A percentile compares a stretch with the other conserved stretches of the same genome.
phyloP scores from a whole-genome alignment of 768 basidiomycete species.

The Multifurca ochricompacta region DNA sequence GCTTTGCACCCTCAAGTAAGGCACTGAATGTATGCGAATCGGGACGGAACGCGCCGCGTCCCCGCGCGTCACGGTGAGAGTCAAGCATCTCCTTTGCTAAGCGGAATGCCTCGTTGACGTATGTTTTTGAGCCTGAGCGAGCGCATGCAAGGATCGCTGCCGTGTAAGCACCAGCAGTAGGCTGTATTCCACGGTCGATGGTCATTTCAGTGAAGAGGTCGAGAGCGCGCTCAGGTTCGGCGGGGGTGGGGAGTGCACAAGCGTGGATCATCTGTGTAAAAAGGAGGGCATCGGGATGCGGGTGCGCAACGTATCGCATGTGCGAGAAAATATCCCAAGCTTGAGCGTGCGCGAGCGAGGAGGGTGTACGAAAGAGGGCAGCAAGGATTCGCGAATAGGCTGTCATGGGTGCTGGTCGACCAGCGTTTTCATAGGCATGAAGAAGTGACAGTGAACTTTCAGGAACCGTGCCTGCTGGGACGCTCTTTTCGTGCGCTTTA shows the following conservation, averaged over 20 bases:
- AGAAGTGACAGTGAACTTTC: constrained; percentile 57
- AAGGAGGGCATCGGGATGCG: constrained; percentile 59
- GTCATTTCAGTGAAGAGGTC: constrained; percentile 95
- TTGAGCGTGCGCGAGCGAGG: constrained; percentile 49
- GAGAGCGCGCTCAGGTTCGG: constrained; percentile 84
- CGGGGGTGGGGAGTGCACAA: constrained; percentile 56
- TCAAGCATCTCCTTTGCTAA: constrained; percentile 85
- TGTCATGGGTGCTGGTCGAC: constrained; percentile 56
- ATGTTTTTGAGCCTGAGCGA: constrained; percentile 48
- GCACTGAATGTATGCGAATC: constrained; percentile 67
- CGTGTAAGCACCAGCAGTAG: constrained; percentile 65
- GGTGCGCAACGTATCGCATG: constrained; percentile 94
- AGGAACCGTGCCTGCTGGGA: constrained; percentile 43
- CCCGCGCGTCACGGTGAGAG: constrained; percentile 56
- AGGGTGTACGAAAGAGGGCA: constrained; percentile 42
- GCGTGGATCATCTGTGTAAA: constrained; percentile 86
- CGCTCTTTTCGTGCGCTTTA: constrained; percentile 51
- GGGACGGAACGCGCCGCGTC: constrained; percentile 49
- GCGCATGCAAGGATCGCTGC: constrained; percentile 81
- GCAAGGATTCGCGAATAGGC: constrained; percentile 68
- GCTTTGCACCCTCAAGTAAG: constrained; percentile 83
- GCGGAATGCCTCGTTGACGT: constrained; percentile 76
- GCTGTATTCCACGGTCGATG: constrained; percentile 51
- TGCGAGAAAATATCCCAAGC: constrained; percentile 95
- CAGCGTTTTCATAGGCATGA: constrained; percentile 61